These are phyloP conservation scores for Vanderwaltozyma verrucispora DNA, from an alignment of 805 yeast genomes.

Conservation along the genomic window DNA sequence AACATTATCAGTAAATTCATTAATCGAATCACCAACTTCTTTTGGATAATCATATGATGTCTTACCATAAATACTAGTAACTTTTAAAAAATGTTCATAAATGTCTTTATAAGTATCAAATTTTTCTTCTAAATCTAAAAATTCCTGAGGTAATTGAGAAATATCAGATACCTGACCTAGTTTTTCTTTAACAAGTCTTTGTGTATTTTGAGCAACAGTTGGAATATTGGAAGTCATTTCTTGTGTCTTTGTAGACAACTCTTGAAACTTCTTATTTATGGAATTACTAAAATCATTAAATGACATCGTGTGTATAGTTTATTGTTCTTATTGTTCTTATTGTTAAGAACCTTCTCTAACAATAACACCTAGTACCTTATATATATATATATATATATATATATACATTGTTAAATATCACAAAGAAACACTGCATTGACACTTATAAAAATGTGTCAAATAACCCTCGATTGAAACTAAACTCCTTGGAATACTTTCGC, in stretches of 20 bases:
- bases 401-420: too few relatives aligned
- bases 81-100: conserved; percentile 44
- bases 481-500: too few relatives aligned
- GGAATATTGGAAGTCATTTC: conserved; percentile 47
- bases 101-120: conserved; percentile 63
- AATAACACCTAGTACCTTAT: too few relatives aligned
- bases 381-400: too few relatives aligned
- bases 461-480: too few relatives aligned
- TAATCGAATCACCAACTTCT: conserved; percentile 56
- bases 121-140: conserved; percentile 56
- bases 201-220: conserved; percentile 59
- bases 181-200: conserved; percentile 63
- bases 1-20: conserved; percentile 56
- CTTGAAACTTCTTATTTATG: conserved; percentile 24
- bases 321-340: not conserved
- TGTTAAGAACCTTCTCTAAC: not conserved
- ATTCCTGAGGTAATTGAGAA: conserved; percentile 73
- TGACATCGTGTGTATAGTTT: conserved; percentile 12
- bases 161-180: conserved; percentile 71
- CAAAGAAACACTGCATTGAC: too few relatives aligned
- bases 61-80: conserved; percentile 46
- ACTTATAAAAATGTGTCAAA: too few relatives aligned
- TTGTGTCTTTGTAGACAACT: conserved; percentile 27
- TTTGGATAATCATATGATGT: conserved; percentile 78
- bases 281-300: conserved; percentile 22